A percentile compares a stretch with the other conserved stretches of the same genome.
These are phyloP conservation scores for Sugiyamaella chiloensis DNA, from an alignment of 805 yeast species.

Conservation along the genomic window DNA sequence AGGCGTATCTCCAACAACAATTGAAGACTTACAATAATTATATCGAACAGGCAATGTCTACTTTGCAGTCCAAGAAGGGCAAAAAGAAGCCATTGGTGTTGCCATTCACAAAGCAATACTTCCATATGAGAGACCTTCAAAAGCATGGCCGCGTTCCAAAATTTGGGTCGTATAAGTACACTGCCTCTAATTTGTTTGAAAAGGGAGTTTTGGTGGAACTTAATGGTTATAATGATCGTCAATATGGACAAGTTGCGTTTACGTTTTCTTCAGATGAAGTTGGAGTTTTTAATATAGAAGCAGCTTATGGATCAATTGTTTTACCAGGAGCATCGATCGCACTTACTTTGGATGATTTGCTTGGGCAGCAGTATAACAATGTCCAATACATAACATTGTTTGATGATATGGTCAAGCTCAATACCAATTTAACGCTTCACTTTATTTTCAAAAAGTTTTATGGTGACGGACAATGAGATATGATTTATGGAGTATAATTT, in stretches of 20 bases:
- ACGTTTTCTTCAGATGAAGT: constrained; percentile 72
- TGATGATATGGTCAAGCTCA: constrained; percentile 64
- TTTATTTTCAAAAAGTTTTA: constrained; percentile 76
- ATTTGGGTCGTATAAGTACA: constrained; percentile 75
- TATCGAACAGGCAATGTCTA: constrained; percentile 49
- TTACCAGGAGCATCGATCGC: constrained; percentile 53
- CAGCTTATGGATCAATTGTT: constrained; percentile 58
- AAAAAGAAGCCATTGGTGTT: constrained; percentile 30
- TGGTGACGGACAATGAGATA: constrained; percentile 37
- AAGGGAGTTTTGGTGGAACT: constrained; percentile 62
- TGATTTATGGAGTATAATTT: background rate
- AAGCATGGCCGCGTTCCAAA: constrained; percentile 63
- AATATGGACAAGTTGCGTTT: constrained; percentile 65
- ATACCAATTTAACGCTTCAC: constrained; percentile 62
- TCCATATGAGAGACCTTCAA: constrained; percentile 67
- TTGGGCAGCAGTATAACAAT: constrained; percentile 72
- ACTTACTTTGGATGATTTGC: constrained; percentile 66
- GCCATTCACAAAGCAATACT: constrained; percentile 70
- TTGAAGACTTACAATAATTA: constrained; percentile 44
- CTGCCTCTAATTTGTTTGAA: constrained; percentile 71
- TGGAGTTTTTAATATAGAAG: constrained; percentile 71
- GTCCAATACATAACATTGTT: constrained; percentile 53
- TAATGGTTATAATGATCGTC: constrained; percentile 47
- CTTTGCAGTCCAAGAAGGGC: constrained; percentile 43
- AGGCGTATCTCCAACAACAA: constrained; percentile 41